A percentile compares a stretch with the other conserved stretches of the same genome.
Evolutionary conservation across 164 flowering plant species (phyloP).

Genomic region (Tetracentron sinense): DNA sequence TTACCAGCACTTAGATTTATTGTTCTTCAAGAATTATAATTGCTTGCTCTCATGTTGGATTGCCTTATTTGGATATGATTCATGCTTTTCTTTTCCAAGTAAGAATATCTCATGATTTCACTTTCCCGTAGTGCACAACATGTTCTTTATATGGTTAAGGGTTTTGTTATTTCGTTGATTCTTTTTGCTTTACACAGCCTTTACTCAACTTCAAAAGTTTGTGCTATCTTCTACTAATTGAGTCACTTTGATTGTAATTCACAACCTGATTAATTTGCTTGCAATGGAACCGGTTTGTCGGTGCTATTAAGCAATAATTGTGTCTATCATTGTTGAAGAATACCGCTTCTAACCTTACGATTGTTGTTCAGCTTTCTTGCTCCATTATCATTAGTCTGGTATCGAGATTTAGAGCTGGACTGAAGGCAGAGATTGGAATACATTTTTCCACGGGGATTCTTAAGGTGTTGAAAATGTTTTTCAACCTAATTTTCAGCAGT

Average conservation of each 20-base stretch:
- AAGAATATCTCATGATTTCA: too few species aligned
- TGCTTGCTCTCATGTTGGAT: too few species aligned
- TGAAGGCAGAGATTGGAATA: constrained; percentile 99
- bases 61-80: too few species aligned
- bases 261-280: constrained; percentile 4
- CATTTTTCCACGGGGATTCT: constrained; percentile 99
- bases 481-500: constrained; percentile 97
- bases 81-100: too few species aligned
- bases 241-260: background rate
- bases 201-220: background rate
- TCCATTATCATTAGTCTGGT: constrained; percentile 95
- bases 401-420: constrained; percentile 93
- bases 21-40: too few species aligned
- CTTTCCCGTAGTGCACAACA: background rate
- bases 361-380: constrained; percentile 97
- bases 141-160: too few species aligned
- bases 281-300: constrained; percentile 86
- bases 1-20: background rate
- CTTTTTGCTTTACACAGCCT: background rate
- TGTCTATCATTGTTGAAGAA: constrained; percentile 95
- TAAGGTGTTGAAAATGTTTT: constrained; percentile 89
- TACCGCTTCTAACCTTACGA: constrained; percentile 93
- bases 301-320: constrained; percentile 95
- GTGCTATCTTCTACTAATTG: background rate
- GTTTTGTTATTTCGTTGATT: background rate